These are phyloP conservation scores for Sporothrix protearum DNA, from an alignment of 2,329 filamentous ascomycete species.

Conservation along the genomic window DNA sequence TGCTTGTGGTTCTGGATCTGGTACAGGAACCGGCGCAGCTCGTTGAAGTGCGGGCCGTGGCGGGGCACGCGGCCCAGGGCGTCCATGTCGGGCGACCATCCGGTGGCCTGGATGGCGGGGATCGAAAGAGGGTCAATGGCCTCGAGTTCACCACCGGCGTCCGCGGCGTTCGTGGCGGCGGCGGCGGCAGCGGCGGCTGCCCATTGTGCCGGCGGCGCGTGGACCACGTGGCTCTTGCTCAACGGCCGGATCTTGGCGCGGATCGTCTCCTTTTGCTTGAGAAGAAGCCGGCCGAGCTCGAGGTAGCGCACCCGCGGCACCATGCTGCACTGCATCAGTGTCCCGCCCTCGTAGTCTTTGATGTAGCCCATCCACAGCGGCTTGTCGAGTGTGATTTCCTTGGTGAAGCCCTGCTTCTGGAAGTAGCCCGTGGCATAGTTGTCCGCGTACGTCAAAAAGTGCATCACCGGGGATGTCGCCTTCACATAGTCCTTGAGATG, in stretches of 20 bases:
- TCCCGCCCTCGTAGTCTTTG: constrained; percentile 98
- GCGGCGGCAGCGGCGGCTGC: constrained; percentile 39
- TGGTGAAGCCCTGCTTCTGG: constrained; percentile 98
- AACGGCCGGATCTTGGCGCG: constrained; percentile 92
- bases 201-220: constrained; percentile 85
- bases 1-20: constrained; percentile 91
- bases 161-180: too few relatives aligned
- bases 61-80: constrained; percentile 90
- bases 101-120: constrained; percentile 82
- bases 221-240: constrained; percentile 81
- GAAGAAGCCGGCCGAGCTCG: constrained; percentile 84
- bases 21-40: constrained; percentile 86
- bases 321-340: constrained; percentile 99
- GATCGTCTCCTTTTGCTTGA: constrained; percentile 95
- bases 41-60: constrained; percentile 93
- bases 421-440: constrained; percentile 99
- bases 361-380: constrained; percentile 99
- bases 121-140: constrained; percentile 84
- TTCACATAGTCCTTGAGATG: constrained; percentile 98
- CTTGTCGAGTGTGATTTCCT: constrained; percentile 90
- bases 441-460: constrained; percentile 97
- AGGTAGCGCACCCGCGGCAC: constrained; percentile 93
- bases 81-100: constrained; percentile 98
- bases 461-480: constrained; percentile 93
- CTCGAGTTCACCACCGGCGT: background rate